Evolutionary conservation across 164 flowering plant species (phyloP).

Genomic region (Cinnamomum chago): DNA sequence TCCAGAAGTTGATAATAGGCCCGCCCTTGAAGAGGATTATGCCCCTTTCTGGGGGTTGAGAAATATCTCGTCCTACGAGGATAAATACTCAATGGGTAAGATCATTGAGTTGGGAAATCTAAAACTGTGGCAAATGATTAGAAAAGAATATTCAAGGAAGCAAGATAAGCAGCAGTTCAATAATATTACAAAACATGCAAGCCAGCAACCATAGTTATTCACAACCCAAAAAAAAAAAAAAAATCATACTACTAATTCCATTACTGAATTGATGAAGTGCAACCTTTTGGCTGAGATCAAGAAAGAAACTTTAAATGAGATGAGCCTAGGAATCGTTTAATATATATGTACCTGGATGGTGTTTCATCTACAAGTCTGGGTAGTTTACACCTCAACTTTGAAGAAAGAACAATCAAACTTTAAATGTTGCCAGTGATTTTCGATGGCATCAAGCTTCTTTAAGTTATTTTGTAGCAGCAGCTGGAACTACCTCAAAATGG

Average conservation of each 20-base stretch:
- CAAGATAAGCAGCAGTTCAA: neutral
- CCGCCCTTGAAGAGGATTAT: slow-evolving; percentile 97
- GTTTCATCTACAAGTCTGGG: too few relatives aligned
- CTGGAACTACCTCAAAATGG: too few relatives aligned
- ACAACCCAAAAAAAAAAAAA: too few relatives aligned
- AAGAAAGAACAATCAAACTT: too few relatives aligned
- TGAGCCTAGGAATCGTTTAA: neutral
- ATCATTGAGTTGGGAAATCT: neutral
- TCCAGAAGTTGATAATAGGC: slow-evolving; percentile 96
- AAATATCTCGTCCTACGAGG: slow-evolving; percentile 83
- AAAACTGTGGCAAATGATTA: neutral
- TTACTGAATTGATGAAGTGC: neutral
- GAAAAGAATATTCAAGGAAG: neutral
- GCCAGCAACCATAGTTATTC: neutral
- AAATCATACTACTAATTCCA: neutral
- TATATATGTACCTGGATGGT: neutral
- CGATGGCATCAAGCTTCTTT: too few relatives aligned
- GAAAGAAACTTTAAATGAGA: neutral
- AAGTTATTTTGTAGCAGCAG: too few relatives aligned
- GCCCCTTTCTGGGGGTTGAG: slow-evolving; percentile 90
- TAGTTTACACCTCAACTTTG: too few relatives aligned
- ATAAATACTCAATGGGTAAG: slow-evolving; percentile 6
- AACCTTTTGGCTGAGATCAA: neutral
- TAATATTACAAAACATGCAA: neutral
- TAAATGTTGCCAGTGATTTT: too few relatives aligned